Evolutionary conservation across 2,329 filamentous ascomycete species (phyloP).

Genomic region (Myriosclerotinia curreyana): DNA sequence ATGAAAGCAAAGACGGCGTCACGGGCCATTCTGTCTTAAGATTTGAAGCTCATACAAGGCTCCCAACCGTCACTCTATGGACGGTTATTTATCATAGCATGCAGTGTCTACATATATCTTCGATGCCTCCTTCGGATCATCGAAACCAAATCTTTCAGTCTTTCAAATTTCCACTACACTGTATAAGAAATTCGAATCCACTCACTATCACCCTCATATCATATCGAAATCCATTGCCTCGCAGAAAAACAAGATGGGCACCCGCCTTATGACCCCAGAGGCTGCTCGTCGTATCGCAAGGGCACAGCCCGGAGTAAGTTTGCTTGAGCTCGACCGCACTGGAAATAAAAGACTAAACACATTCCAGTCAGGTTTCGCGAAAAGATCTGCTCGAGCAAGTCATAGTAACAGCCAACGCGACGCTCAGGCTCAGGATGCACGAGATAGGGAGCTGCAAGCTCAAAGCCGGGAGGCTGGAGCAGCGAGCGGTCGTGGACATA

Average conservation of each 20-base stretch:
- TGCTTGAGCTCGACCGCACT: neutral
- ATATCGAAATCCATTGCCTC: neutral
- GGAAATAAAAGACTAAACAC: neutral
- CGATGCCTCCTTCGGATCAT: neutral
- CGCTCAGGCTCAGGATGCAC: constrained; percentile 1
- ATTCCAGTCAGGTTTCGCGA: constrained; percentile 17
- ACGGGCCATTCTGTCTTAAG: neutral
- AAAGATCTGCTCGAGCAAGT: constrained; percentile 5
- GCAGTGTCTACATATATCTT: neutral
- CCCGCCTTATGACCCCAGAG: neutral
- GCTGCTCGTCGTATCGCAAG: constrained; percentile 13
- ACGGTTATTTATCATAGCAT: neutral
- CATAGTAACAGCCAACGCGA: constrained; percentile 8
- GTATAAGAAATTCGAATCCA: neutral
- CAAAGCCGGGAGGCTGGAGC: neutral
- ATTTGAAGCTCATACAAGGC: neutral
- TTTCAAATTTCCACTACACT: neutral
- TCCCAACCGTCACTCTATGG: neutral
- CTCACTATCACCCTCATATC: neutral
- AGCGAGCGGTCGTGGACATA: neutral
- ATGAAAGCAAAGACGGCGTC: neutral
- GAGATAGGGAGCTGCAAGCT: neutral
- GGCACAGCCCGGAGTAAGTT: constrained; percentile 12
- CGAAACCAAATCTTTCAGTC: neutral
- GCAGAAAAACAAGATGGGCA: constrained; percentile 4